Conservation (phyloP, 192 early-diverging fungal genomes). For the Coemansia sp. region DNA sequence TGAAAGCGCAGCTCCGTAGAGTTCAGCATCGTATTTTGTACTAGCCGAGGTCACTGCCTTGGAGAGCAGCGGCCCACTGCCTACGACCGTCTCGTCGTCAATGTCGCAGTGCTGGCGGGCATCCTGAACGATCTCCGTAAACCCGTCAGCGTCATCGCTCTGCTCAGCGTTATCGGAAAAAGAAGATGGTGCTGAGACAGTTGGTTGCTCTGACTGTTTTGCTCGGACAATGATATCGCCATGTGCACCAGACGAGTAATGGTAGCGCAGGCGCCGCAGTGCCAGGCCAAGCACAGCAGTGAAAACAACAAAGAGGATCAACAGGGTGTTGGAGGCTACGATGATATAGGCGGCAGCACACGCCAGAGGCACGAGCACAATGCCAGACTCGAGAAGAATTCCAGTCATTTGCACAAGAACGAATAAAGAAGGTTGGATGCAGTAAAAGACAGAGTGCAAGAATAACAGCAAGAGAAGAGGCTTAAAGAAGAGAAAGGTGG, state of each 20-base stretch:
- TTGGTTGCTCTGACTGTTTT: background rate
- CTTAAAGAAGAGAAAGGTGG: no score
- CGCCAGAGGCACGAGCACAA: conserved; percentile 46
- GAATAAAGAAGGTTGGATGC: background rate
- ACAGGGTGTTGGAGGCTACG: conserved; percentile 33
- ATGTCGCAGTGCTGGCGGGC: conserved; percentile 29
- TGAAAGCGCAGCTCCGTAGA: conserved; percentile 31
- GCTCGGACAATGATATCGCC: conserved; percentile 24
- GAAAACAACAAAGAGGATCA: conserved; percentile 10
- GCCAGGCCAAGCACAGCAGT: background rate
- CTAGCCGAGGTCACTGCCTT: conserved; percentile 24
- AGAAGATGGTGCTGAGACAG: background rate
- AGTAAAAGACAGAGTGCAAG: no score
- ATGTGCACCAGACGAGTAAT: conserved; percentile 42
- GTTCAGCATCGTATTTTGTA: conserved; percentile 38
- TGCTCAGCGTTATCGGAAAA: conserved; percentile 4
- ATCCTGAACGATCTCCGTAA: conserved; percentile 33
- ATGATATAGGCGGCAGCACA: conserved; percentile 38
- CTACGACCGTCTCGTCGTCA: conserved; percentile 31
- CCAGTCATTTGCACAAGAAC: conserved; percentile 42
- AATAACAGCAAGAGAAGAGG: no score
- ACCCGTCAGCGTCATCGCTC: conserved; percentile 13
- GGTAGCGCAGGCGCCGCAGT: conserved; percentile 33
- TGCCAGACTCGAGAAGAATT: conserved; percentile 43
- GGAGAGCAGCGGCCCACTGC: conserved; percentile 40